Percentiles rank a stretch among this genome's conserved stretches.
Conservation (phyloP, 345 rosid species). For the Eucalyptus erythrocorys region DNA sequence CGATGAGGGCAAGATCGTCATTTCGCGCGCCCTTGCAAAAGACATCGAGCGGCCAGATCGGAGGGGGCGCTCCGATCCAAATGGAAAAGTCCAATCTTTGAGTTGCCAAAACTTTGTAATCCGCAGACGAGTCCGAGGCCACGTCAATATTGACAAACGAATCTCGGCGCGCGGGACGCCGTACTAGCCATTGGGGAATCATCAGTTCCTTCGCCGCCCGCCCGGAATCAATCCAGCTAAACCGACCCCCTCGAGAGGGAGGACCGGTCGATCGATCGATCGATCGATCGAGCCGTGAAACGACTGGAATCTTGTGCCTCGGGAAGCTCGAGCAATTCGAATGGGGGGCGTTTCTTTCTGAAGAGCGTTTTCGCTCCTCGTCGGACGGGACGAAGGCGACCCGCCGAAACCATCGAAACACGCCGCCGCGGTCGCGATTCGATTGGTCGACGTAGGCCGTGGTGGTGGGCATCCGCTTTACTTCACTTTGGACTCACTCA, state of each 20-base stretch:
- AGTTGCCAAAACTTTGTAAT: not conserved
- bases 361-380: not conserved
- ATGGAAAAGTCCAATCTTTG: not conserved
- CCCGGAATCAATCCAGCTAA: not conserved
- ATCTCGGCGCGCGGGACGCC: not conserved
- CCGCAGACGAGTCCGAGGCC: not conserved
- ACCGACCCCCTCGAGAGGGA: not conserved
- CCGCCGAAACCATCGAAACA: not conserved
- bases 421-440: not conserved
- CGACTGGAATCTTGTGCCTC: not conserved
- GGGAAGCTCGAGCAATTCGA: not conserved
- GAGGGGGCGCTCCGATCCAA: not conserved
- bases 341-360: no score
- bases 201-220: not conserved
- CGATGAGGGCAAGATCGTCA: not conserved
- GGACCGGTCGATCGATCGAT: no score
- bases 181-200: not conserved
- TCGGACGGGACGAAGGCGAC: not conserved
- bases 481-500: not conserved
- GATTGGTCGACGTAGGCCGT: not conserved
- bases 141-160: not conserved
- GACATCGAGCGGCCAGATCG: not conserved
- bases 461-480: not conserved
- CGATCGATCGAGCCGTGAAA: not conserved
- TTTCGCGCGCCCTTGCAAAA: not conserved